Conservation (phyloP, 2,329 filamentous ascomycete genomes). For the Colletotrichum lupini region DNA sequence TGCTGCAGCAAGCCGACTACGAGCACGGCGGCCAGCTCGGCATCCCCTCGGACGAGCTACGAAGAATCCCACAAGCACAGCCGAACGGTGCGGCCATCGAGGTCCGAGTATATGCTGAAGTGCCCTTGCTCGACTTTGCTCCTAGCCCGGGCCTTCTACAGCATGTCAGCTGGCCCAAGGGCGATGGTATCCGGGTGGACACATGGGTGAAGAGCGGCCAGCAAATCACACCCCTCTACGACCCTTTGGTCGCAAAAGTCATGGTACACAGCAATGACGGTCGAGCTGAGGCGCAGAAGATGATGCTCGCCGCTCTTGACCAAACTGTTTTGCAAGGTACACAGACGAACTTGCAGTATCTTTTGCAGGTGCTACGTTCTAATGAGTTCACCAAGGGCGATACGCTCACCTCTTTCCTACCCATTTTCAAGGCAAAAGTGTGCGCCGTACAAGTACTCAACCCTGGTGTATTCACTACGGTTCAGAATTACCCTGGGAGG, state of each 20-base stretch:
- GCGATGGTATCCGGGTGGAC: conserved; percentile 64
- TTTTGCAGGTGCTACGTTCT: not conserved
- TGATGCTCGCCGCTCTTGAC: conserved; percentile 13
- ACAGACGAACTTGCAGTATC: conserved; percentile 6
- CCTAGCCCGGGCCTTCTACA: conserved; percentile 70
- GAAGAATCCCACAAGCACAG: not conserved
- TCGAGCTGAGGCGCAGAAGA: conserved; percentile 62
- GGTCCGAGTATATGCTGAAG: conserved; percentile 56
- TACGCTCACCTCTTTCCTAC: conserved; percentile 2
- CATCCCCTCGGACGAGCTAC: not conserved
- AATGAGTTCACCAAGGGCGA: not conserved
- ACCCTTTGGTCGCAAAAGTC: conserved; percentile 67
- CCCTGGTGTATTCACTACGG: conserved; percentile 40
- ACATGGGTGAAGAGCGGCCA: conserved; percentile 72
- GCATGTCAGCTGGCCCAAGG: conserved; percentile 64
- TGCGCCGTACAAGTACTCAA: not conserved
- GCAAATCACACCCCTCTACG: conserved; percentile 67
- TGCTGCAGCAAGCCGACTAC: conserved; percentile 43
- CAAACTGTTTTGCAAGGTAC: not conserved
- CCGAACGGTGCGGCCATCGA: conserved; percentile 50
- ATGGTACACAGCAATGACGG: conserved; percentile 62
- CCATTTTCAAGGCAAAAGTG: not conserved
- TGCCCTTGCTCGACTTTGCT: conserved; percentile 66
- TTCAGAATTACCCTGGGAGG: conserved; percentile 70
- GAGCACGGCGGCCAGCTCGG: conserved; percentile 34